These are phyloP conservation scores for Xylaria flabelliformis DNA, from an alignment of 495 filamentous ascomycete species.

Conservation along the genomic window DNA sequence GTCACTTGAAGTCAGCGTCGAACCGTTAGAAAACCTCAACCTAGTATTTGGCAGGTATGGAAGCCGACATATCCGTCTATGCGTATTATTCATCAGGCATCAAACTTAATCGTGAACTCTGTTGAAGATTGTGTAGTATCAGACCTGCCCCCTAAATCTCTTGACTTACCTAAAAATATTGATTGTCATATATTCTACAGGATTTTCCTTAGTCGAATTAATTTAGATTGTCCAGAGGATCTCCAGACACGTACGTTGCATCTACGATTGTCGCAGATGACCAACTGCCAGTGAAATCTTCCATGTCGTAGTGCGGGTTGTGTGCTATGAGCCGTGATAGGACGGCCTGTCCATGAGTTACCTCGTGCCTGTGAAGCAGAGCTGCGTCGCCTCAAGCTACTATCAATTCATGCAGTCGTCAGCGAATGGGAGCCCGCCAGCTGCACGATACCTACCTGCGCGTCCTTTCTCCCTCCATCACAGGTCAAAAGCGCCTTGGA, in stretches of 20 bases:
- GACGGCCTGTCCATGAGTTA: neutral
- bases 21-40: neutral
- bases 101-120: neutral
- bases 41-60: neutral
- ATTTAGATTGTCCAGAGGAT: neutral
- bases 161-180: neutral
- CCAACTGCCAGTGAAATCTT: neutral
- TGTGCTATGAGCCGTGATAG: conserved; percentile 7
- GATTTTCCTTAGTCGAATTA: neutral
- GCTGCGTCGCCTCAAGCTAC: conserved; percentile 4
- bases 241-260: conserved; percentile 11
- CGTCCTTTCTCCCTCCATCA: neutral
- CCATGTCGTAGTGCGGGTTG: neutral
- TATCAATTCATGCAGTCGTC: conserved; percentile 4
- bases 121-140: neutral
- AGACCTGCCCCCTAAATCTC: neutral
- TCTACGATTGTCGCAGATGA: conserved; percentile 1
- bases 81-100: neutral
- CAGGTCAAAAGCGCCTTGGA: neutral
- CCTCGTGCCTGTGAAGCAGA: neutral
- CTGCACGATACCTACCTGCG: neutral
- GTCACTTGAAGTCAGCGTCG: neutral
- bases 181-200: neutral
- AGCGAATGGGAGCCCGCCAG: conserved; percentile 15
- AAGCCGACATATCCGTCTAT: conserved; percentile 13